These are phyloP conservation scores for Penicillium odoratum DNA, from an alignment of 495 filamentous ascomycete genomes.

Conservation along the genomic window DNA sequence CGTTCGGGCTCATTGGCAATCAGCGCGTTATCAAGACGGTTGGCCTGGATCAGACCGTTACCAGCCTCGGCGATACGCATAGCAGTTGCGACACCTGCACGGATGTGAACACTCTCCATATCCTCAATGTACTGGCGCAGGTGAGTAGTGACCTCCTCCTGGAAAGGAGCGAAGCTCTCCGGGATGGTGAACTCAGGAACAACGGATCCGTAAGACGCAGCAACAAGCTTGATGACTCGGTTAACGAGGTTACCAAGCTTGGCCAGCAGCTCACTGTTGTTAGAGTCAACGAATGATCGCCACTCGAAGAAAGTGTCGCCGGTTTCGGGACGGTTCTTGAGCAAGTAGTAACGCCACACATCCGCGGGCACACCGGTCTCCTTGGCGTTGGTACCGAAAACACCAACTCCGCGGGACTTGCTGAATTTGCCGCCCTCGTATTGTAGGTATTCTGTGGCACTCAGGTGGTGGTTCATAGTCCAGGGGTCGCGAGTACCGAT, in stretches of 20 bases:
- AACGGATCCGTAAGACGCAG: constrained; percentile 67
- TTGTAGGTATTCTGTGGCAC: constrained; percentile 92
- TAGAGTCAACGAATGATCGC: constrained; percentile 77
- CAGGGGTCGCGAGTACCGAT: constrained; percentile 81
- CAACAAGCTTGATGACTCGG: constrained; percentile 87
- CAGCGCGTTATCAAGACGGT: constrained; percentile 78
- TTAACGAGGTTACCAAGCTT: constrained; percentile 95
- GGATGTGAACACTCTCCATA: constrained; percentile 73
- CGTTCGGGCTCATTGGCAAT: constrained; percentile 71
- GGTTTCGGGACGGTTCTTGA: constrained; percentile 85
- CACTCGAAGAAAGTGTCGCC: constrained; percentile 89
- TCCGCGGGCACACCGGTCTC: constrained; percentile 84
- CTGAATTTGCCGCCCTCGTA: constrained; percentile 97
- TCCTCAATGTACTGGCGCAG: constrained; percentile 70
- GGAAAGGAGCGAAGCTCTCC: constrained; percentile 42
- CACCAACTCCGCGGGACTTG: constrained; percentile 84
- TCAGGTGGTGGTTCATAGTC: constrained; percentile 88
- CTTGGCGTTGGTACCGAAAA: constrained; percentile 86
- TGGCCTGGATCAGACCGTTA: constrained; percentile 79
- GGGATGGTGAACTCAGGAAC: constrained; percentile 64
- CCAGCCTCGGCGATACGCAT: constrained; percentile 71
- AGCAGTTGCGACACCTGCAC: constrained; percentile 66
- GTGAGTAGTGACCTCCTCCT: constrained; percentile 58
- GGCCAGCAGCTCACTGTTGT: constrained; percentile 87
- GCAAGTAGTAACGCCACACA: constrained; percentile 92